Evolutionary conservation across 1,139 yeast species (phyloP).

Genomic region (Lodderomyces beijingensis): DNA sequence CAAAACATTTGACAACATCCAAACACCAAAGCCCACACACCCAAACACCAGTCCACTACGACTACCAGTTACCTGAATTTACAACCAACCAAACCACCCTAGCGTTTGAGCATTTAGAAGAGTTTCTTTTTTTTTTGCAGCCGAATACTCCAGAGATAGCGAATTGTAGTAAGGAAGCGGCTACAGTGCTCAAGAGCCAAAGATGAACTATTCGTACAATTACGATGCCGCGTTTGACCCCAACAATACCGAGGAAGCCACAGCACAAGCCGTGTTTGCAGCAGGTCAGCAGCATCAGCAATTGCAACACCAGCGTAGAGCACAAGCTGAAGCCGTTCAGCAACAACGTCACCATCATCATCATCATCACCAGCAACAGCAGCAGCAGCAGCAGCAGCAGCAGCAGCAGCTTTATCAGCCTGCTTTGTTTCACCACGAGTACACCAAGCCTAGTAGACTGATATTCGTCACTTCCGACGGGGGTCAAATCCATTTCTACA

Average conservation of each 20-base stretch:
- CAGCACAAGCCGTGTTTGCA: constrained; percentile 10
- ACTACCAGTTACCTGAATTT: too few species aligned
- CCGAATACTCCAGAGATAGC: too few species aligned
- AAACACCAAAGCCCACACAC: too few species aligned
- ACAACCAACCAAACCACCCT: too few species aligned
- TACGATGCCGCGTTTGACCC: constrained; percentile 3
- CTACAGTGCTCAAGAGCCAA: too few species aligned
- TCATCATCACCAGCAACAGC: constrained; percentile 4
- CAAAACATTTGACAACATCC: too few species aligned
- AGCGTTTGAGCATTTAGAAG: too few species aligned
- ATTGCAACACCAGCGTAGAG: constrained; percentile 1
- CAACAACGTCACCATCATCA: constrained; percentile 4
- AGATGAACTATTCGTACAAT: constrained; percentile 7
- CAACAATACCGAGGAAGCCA: constrained; percentile 9
- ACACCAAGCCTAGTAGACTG: constrained; percentile 5
- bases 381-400: constrained; percentile 7
- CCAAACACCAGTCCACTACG: too few species aligned
- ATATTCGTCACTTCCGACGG: constrained; percentile 12
- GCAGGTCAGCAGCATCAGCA: constrained; percentile 5
- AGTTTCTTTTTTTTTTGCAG: too few species aligned
- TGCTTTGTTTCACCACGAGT: constrained; percentile 5
- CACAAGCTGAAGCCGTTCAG: neutral
- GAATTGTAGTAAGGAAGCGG: too few species aligned
- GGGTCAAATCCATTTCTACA: constrained; percentile 20
- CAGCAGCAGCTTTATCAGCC: constrained; percentile 4